Evolutionary conservation across 345 rosid species (phyloP).

Genomic region (Linum usitatissimum): DNA sequence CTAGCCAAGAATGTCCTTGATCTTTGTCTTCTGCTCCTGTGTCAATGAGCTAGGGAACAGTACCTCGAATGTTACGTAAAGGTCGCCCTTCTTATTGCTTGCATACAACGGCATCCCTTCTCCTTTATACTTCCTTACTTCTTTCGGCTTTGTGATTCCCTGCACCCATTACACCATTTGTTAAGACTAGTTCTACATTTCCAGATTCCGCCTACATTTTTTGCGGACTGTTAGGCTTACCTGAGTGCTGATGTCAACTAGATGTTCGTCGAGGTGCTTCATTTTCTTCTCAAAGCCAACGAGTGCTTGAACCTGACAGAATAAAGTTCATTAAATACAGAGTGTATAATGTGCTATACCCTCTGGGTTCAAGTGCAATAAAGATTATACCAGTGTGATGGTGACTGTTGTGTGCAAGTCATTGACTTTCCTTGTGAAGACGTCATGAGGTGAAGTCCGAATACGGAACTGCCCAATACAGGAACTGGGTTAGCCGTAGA

Average conservation of each 20-base stretch:
- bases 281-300: slow-evolving; percentile 93
- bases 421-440: slow-evolving; percentile 80
- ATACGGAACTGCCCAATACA: slow-evolving; percentile 61
- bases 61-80: slow-evolving; percentile 79
- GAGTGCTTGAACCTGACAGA: slow-evolving; percentile 75
- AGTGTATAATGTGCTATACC: background rate
- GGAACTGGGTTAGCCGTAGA: background rate
- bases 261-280: slow-evolving; percentile 92
- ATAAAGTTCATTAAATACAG: background rate
- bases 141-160: slow-evolving; percentile 93
- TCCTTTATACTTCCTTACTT: slow-evolving; percentile 78
- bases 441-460: slow-evolving; percentile 69
- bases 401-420: slow-evolving; percentile 79
- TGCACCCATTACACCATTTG: slow-evolving; percentile 16
- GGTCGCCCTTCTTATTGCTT: slow-evolving; percentile 82
- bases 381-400: slow-evolving; percentile 56
- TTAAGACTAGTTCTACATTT: background rate
- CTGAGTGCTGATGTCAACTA: slow-evolving; percentile 75
- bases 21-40: slow-evolving; percentile 70
- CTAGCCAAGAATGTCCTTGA: slow-evolving; percentile 63
- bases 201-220: too few relatives aligned
- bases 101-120: slow-evolving; percentile 95
- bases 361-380: too few relatives aligned
- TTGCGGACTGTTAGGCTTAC: slow-evolving; percentile 22
- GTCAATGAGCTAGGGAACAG: slow-evolving; percentile 76